Base-by-base conservation (phyloP, 2,329 filamentous ascomycete species). In the Parastagonospora avenae region DNA sequence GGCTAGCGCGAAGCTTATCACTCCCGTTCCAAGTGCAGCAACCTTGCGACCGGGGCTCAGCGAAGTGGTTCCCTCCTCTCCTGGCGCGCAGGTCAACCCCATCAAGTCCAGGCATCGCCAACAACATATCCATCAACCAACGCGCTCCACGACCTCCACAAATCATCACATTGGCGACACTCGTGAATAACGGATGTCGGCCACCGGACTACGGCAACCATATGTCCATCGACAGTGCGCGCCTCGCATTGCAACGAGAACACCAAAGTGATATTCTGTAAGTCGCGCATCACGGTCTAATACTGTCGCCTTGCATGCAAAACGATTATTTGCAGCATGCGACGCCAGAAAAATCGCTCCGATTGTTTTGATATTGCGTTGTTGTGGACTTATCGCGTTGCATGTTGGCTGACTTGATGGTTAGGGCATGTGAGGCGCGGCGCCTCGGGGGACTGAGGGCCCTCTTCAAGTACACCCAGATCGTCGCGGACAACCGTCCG, bases 371-470 rank as follows among this genome's bases (percentile, higher is more conserved):
- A 68, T 61, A 37, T 41, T 9, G 52, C 59, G 73, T 70, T 45
- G 71, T 74, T 58, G 69, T 74, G 67, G 67, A 73, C 64, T 68
- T 72, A 64, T 66, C 48, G 57, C 60, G 58, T 52, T 24, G 15
- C 37, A 10, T 39, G 37, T 39, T 27, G 9, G 61, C 55, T 46
- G 30, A 42, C 31, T 11, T 29, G n/a, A 8, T 38, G 24, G 55
- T 24, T 58, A 76, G 74, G 62, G 62, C 60, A 55, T 79, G 78
- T 83, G 85, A 89, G 81, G 83, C 82, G 77, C 91, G 89, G 82
- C 89, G 90, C 77, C 94, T 95, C 85, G 87, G 91, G 76, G 95
- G 95, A 82, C 83, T 96, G 74, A 88, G 88, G 74, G 89, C 94
- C 79, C 84, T 96, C 67, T 96, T 89, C 80, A 82, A 84, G 82